These are phyloP conservation scores for Dryas alaskensis DNA, from an alignment of 306 rosid genomes.

Conservation along the genomic window DNA sequence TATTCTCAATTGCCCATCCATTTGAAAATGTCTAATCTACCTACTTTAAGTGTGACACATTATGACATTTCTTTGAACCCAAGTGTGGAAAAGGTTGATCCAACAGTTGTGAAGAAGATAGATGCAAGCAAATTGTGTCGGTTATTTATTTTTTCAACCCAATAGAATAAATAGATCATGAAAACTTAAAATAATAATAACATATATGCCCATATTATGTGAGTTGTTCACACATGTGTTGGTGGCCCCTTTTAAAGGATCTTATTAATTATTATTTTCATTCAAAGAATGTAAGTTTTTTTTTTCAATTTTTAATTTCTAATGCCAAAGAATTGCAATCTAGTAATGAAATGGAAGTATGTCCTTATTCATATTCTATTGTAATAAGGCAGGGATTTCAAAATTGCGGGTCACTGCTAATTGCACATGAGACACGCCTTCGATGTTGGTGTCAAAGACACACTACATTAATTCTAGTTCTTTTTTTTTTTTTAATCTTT, in stretches of 20 bases:
- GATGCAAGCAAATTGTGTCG: constrained; percentile 25
- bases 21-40: too few species aligned
- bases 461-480: not conserved
- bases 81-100: not conserved
- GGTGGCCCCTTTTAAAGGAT: not conserved
- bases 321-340: not conserved
- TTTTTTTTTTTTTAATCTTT: not conserved
- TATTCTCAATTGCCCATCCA: too few species aligned
- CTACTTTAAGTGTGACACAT: too few species aligned
- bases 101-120: constrained; percentile 3
- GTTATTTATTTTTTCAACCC: constrained; percentile 1
- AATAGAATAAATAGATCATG: not conserved
- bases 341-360: not conserved
- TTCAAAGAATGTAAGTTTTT: not conserved
- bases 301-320: too few species aligned
- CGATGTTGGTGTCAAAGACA: not conserved
- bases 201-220: constrained; percentile 20
- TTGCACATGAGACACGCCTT: constrained; percentile 20
- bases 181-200: not conserved
- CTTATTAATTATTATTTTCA: not conserved
- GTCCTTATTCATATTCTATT: not conserved
- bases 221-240: constrained; percentile 26
- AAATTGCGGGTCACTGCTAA: constrained; percentile 9
- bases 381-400: not conserved
- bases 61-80: too few species aligned